Conservation (phyloP, 805 yeast genomes). For the Saccharomycopsis sp. region DNA sequence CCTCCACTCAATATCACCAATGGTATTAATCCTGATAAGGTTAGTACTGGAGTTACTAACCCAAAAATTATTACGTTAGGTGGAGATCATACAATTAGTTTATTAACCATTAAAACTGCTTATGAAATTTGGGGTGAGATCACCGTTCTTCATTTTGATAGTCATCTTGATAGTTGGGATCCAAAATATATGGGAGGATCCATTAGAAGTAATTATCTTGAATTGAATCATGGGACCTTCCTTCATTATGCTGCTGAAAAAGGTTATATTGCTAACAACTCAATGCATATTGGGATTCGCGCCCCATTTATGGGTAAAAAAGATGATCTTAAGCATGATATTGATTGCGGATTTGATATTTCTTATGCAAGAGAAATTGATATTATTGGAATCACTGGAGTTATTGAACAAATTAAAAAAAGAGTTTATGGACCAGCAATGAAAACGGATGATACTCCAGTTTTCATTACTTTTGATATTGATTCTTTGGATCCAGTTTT, state of each 20-base stretch:
- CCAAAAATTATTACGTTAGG: conserved; percentile 45
- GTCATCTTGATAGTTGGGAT: conserved; percentile 61
- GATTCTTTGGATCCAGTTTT: conserved; percentile 55
- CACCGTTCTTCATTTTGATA: conserved; percentile 53
- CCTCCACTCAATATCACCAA: conserved; percentile 19
- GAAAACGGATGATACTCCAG: conserved; percentile 17
- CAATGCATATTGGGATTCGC: conserved; percentile 51
- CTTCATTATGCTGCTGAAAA: conserved; percentile 56
- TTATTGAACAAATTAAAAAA: conserved; percentile 26
- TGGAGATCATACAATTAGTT: conserved; percentile 50
- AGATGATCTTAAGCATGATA: conserved; percentile 40
- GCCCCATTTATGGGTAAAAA: conserved; percentile 41
- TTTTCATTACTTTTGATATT: conserved; percentile 37
- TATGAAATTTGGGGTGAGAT: conserved; percentile 40
- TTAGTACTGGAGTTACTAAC: neutral
- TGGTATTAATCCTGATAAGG: conserved; percentile 12
- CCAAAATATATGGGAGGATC: conserved; percentile 45
- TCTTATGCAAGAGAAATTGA: conserved; percentile 38
- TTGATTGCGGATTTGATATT: conserved; percentile 35
- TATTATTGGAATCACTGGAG: conserved; percentile 27
- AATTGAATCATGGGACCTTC: conserved; percentile 55
- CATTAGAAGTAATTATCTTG: conserved; percentile 37
- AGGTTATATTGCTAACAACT: conserved; percentile 39
- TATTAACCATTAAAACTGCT: conserved; percentile 41
- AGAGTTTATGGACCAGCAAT: conserved; percentile 21